Evolutionary conservation across 306 rosid genomes (phyloP), one percentile per base, ranked within the genome.

Genomic region (Canavalia gladiata): DNA sequence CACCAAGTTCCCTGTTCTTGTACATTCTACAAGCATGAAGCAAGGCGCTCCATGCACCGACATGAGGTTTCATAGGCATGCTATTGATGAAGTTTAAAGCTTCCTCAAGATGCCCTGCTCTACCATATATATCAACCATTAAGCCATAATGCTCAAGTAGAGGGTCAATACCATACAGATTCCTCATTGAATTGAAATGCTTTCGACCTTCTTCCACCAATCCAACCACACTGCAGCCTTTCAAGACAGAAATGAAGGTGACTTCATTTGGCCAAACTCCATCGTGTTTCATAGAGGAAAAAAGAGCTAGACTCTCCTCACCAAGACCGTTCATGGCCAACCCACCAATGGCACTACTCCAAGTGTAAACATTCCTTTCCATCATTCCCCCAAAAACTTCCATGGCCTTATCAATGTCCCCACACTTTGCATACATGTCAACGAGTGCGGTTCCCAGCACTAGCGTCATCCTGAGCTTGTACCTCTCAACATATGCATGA

Each of bases 381-480:
- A 68, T 84, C 92, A 92, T 74, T 54, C 76, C 81, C 90, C 87
- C 73, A 56, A 90, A 90, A 8, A 90, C 83, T 30, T 90, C 90
- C 90, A 89, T 81, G 12, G 91, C 94, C 90, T 83, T 92, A 1
- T 80, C 72, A 77, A 89, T 55, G 78, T 77, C 69, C 69, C 97
- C 91, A 51, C 92, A 92, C 74, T 90, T 90, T 0, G 87, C 88
- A 71, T 92, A 92, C 92, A 88, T 90, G 64, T 92, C 94, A 34
- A 92, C 4, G 7, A 90, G 82, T 2, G 91, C 87, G 18, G 94
- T 90, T 68, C 91, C 91, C 8, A 92, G 64, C 0, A 80, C 67
- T 75, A 92, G 81, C 0, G 88, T 87, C 79, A 92, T 76, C 56
- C 66, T 41, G 3, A 92, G 41, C 83, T 77, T 86, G 68, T 81